Conservation (phyloP, 176 grass and related monocot genomes). For the Oryza australiensis region DNA sequence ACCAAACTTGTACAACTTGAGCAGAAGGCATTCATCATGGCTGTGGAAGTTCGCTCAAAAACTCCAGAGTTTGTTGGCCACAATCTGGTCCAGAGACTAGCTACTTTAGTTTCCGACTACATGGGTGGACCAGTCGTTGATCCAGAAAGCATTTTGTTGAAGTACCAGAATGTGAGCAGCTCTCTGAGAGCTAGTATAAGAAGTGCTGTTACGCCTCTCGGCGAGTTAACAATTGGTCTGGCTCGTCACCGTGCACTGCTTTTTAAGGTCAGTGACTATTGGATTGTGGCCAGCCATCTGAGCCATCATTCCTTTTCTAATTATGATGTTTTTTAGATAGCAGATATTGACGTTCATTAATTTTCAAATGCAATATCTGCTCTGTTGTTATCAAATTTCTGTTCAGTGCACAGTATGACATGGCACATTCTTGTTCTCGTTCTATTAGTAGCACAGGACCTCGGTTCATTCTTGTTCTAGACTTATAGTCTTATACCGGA, state of each 20-base stretch:
- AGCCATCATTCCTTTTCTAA: conserved; percentile 5
- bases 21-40: conserved; percentile 65
- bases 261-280: conserved; percentile 79
- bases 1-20: conserved; percentile 65
- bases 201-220: conserved; percentile 74
- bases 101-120: conserved; percentile 69
- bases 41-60: conserved; percentile 50
- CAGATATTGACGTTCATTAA: not conserved
- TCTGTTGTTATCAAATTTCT: conserved; percentile 21
- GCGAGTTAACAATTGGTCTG: conserved; percentile 72
- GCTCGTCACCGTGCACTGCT: conserved; percentile 87
- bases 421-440: conserved; percentile 2
- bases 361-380: conserved; percentile 34
- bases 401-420: not conserved
- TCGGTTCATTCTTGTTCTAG: conserved; percentile 8
- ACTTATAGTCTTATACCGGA: not conserved
- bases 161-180: conserved; percentile 54
- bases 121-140: conserved; percentile 83
- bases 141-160: conserved; percentile 60
- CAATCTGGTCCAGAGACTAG: conserved; percentile 66
- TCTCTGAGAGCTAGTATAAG: conserved; percentile 49
- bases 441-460: conserved; percentile 3
- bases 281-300: not conserved
- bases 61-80: conserved; percentile 53
- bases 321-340: not conserved